Evolutionary conservation across 768 basidiomycete species (phyloP), one percentile per base, ranked within the genome.

Genomic region (Mycena haematopus): DNA sequence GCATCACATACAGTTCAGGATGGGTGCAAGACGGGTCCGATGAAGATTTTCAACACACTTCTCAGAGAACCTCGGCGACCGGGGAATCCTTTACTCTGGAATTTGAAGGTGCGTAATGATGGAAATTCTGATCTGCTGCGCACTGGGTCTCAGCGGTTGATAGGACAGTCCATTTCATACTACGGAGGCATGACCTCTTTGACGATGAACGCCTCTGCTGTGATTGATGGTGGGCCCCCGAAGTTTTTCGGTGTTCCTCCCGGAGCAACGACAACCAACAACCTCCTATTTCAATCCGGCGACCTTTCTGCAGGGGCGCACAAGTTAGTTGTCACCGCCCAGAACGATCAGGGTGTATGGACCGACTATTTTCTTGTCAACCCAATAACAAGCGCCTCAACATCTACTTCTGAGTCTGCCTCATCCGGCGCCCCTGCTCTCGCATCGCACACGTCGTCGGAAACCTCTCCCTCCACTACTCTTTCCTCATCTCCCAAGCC

Each of bases 341-440:
- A 59, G 36, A 54, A 33, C 25, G 51, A 40, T 7, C 21, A 46
- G 2, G 29, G 49, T 9, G n/a, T 65, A 9, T 65, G 65, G 65
- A n/a, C 52, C 0, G 65, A 65, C 47, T 65, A 65, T 36, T 52
- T 65, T 40, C 52, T 65, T 9, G 56, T 65, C 22, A 56, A 46
- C 11, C 60, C 53, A 15, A 45, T 9, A 11, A 36, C 36, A 7
- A 14, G 14, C 13, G 13, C 36, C 13, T 11, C 36, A 10, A 13
- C 36, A 9, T 36, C 36, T 7, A 36, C 36, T 36, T 10, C 36
- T 15, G 6, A 4, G 11, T 36, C 36, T 11, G 3, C 36, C 11
- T 36, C 36, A 2, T 36, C 36, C 9, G 36, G 36, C 36, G 9
- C 13, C 14, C 3, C 36, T 36, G 5, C 36, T 11, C 36, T 31